Evolutionary conservation across 371 early-diverging fungal genomes (phyloP).

Genomic region (Rhizopus microsporus): DNA sequence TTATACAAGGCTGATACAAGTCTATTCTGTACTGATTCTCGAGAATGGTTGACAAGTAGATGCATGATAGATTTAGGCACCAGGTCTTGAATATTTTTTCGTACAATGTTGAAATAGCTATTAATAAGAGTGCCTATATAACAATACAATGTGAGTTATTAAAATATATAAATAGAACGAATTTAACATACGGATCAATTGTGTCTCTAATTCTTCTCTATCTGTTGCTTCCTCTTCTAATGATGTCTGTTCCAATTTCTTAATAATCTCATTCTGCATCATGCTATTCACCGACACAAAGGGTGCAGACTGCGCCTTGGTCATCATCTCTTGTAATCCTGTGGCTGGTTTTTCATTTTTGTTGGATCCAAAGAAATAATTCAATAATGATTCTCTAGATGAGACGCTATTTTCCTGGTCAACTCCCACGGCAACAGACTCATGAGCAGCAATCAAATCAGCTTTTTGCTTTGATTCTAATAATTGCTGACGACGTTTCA

Average conservation of each 20-base stretch:
- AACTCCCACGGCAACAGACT: background rate
- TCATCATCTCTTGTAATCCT: constrained; percentile 39
- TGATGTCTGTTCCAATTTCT: constrained; percentile 39
- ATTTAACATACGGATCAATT: constrained; percentile 73
- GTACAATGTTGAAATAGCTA: constrained; percentile 84
- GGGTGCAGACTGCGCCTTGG: constrained; percentile 33
- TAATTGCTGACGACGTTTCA: background rate
- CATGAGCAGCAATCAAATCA: background rate
- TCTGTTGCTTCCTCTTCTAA: constrained; percentile 55
- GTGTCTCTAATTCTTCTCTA: constrained; percentile 83
- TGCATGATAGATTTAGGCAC: constrained; percentile 95
- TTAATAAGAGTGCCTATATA: constrained; percentile 63
- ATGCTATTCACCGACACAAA: constrained; percentile 46
- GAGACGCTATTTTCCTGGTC: background rate
- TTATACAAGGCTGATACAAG: constrained; percentile 88
- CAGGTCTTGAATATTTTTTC: constrained; percentile 85
- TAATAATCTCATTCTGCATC: constrained; percentile 49
- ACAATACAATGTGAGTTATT: background rate
- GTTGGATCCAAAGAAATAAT: constrained; percentile 72
- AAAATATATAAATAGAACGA: background rate
- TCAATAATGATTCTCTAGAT: constrained; percentile 66
- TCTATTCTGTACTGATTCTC: constrained; percentile 79
- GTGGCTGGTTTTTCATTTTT: constrained; percentile 49
- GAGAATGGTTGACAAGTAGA: constrained; percentile 75
- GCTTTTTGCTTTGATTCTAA: constrained; percentile 1